Evolutionary conservation across 2,329 filamentous ascomycete genomes (phyloP), one percentile per base, ranked within the genome.

Genomic region (Sporothrix humicola): DNA sequence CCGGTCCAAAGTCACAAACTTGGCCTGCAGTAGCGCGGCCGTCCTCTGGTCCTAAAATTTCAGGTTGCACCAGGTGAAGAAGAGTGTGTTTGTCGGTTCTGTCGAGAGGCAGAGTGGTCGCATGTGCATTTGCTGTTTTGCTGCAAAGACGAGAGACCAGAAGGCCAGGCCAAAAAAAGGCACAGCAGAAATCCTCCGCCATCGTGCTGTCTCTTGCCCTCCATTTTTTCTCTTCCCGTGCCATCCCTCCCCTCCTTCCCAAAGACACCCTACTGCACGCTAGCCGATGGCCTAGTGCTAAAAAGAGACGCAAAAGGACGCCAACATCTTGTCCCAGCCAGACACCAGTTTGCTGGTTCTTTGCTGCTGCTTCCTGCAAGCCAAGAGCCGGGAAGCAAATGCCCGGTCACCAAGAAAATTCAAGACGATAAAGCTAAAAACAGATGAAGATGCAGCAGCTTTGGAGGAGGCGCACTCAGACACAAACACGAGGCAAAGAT

Each of bases 1-100:
- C 26, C 20, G 15, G 15, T 42, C 31, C 12, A 23, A 56, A 37
- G 48, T 54, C 9, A 10, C 26, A 20, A 54, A 69, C 17, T 42
- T 23, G 66, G 66, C 66, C 66, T 69, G 66, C 66, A 69, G 66
- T 69, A 69, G 66, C 66, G 66, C 10, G 42, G 61, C 42, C 61
- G 42, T 23, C 10, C 20, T 23, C 3, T 12, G 42, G n/a, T 26
- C 12, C n/a, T 17, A 44, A 65, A 48, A 65, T 26, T 13, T 20
- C 23, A 12, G 59, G n/a, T 42, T 10, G 37, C n/a, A 12, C 1
- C 48, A 5, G 31, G n/a, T 15, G 56, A 15, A 31, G 56, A 20
- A 37, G 13, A 37, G 56, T 52, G 48, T 52, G 15, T 5, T 52
- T 23, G 10, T 56, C 23, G 48, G 20, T 5, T 5, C 15, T 23